Base-by-base conservation (phyloP, 345 rosid genomes). In the Toxicodendron radicans region DNA sequence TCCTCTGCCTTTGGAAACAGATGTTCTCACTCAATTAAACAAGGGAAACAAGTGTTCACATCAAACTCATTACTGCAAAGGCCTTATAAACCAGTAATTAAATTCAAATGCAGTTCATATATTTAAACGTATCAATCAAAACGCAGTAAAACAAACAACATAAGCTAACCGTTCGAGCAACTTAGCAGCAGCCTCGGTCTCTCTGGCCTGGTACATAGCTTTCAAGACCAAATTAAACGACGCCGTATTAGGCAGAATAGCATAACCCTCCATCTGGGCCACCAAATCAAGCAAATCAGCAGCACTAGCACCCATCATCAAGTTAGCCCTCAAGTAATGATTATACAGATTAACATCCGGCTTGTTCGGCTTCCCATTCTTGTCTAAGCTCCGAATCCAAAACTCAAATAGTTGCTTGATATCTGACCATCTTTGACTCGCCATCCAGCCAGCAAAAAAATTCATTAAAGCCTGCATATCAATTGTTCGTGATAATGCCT, bases 381-480 rank as follows among this genome's bases (percentile, higher is more conserved):
- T 82, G 75, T 91, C 99, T 59, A 90, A 83, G 59, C 92, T 87
- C 71, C 90, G 85, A 75, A 93, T 82, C 98, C 99, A 95, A 59
- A 72, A 71, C 86, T 95, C 95, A 65, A 93, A 95, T 14, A 86
- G 71, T 83, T 89, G 81, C 79, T 89, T 93, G 84, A 93, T 82
- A 8, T 95, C 98, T 8, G 78, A 46, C 99, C 99, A 95, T 3
- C 80, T 77, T 82, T 88, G 93, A 73, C 92, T 79, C 20, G 99
- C 84, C 82, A 84, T 88, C 93, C 91, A 93, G 38, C 84, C 87
- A 11, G 97, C 96, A 65, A 93, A 88, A 58, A 70, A n/a, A 59
- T 93, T 83, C 76, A 88, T 79, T 53, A 93, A 65, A 20, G 91
- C 75, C 69, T 64, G 68, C 68, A 77, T 67, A 68, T 95, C 93